Base-by-base conservation (phyloP, 129 eudicot genomes). In the Flaveria linearis region DNA sequence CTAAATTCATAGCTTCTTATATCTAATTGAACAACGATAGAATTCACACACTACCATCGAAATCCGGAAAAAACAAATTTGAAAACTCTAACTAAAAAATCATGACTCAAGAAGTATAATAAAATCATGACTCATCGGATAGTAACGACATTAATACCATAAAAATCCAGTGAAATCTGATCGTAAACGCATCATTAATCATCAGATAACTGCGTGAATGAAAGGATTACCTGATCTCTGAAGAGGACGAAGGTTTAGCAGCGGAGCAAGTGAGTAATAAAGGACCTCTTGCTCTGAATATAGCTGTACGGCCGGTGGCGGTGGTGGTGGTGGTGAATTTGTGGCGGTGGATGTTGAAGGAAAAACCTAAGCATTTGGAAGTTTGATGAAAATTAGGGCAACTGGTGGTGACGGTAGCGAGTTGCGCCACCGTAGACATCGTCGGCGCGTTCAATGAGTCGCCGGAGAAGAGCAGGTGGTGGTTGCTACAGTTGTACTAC, bases 161-260 rank as follows among this genome's bases (percentile, higher is more conserved):
- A 13, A 60, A 33, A 73, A 36, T 73, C 41, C 77, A 7, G 11
- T 42, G 70, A 16, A 62, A 46, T 62, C 5, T 51, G 39, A 62
- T 47, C 71, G 9, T 43, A 45, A 10, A 6, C 56, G 14, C 49
- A 12, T 69, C 20, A 50, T 71, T 18, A 33, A 17, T 18, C 47
- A 49, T 73, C 68, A 74, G 15, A 42, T 4, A 56, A 20, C 14
- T 7, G 0, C 3, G 66, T 12, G 52, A 47, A 43, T 17, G 68
- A 18, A 46, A 20, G 17, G 3, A 18, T 73, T 39, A 93, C 98
- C 96, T 93, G 77, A 90, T 87, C 41, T 93, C 91, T 52, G 88
- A 18, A 50, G 98, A 79, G 15, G 93, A 79, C 6, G 90, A 80
- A 12, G 96, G 88, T 53, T 87, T 81, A 74, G 96, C 82, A 11